These are phyloP conservation scores for carrot (Daucus carota) DNA, from an alignment of 129 eudicot species.

Conservation along the genomic window DH1_v3.0 NC_030382.2:26225001-26225500, in stretches of 20 bases:
- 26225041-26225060: constrained; percentile 7
- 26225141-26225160: background rate
- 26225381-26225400: background rate
- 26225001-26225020: background rate
- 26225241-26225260: background rate
- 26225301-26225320: background rate
- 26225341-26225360: background rate
- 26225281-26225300: background rate
- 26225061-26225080: background rate
- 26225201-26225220: background rate
- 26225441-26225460: background rate
- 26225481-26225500: background rate
- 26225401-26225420: background rate
- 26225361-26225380: background rate
- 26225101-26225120: background rate
- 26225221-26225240: background rate
- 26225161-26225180: background rate
- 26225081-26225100: constrained; percentile 3
- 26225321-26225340: background rate
- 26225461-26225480: background rate
- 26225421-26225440: background rate
- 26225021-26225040: constrained; percentile 1
- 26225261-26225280: background rate
- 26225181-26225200: background rate
- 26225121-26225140: background rate